A percentile compares a stretch with the other conserved stretches of the same genome.
Evolutionary conservation across 2,329 filamentous ascomycete species (phyloP).

Genomic region (Didymella exigua): DNA sequence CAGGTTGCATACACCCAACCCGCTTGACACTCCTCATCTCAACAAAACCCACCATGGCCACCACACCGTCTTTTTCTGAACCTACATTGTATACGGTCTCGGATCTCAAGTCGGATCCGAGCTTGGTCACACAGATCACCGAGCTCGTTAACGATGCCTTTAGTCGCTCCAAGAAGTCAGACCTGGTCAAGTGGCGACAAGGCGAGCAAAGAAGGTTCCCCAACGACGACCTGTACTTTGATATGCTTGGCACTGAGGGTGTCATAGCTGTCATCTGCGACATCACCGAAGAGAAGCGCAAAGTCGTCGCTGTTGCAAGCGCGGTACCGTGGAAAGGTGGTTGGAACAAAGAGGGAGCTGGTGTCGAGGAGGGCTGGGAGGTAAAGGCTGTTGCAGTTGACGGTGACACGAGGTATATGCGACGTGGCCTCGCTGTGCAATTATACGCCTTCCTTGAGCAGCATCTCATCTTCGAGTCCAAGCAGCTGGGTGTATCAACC

Average conservation of each 20-base stretch:
- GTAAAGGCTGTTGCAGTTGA: slow-evolving; percentile 35
- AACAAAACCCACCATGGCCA: slow-evolving; percentile 12
- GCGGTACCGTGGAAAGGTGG: slow-evolving; percentile 35
- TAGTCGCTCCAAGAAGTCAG: slow-evolving; percentile 15
- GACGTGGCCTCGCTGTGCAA: slow-evolving; percentile 25
- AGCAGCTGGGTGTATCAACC: neutral
- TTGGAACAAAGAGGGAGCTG: slow-evolving; percentile 23
- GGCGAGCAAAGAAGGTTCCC: slow-evolving; percentile 19
- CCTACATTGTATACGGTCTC: slow-evolving; percentile 20
- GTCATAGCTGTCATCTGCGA: slow-evolving; percentile 28
- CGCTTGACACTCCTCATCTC: neutral
- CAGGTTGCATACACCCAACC: neutral
- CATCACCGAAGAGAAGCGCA: neutral
- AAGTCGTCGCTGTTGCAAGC: slow-evolving; percentile 30
- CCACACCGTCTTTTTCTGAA: slow-evolving; percentile 8
- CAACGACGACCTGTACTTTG: slow-evolving; percentile 17
- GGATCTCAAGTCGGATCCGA: slow-evolving; percentile 14
- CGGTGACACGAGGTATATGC: slow-evolving; percentile 23
- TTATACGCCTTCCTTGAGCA: slow-evolving; percentile 20
- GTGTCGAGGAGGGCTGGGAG: slow-evolving; percentile 33
- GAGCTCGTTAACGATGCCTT: slow-evolving; percentile 32
- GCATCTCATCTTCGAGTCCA: neutral
- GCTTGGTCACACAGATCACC: slow-evolving; percentile 19
- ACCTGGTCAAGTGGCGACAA: slow-evolving; percentile 24
- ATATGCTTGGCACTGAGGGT: slow-evolving; percentile 21